Evolutionary conservation across 1,139 yeast genomes (phyloP), one percentile per base, ranked within the genome.

Genomic region (Candida tropicalis): DNA sequence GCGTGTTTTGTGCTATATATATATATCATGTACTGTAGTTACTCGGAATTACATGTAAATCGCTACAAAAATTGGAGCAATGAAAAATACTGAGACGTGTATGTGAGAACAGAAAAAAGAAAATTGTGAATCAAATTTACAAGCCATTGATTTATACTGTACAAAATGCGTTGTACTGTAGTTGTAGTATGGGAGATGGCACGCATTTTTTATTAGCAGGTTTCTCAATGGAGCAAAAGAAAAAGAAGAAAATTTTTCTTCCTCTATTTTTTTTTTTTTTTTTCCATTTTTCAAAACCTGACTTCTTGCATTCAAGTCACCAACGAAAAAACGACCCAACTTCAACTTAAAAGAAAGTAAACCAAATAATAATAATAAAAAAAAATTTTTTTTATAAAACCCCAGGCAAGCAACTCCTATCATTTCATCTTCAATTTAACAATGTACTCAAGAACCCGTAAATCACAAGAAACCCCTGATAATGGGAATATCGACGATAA

Each of bases 371-470:
- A 4, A 1, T 12, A 5, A 17, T 16, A 17, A 17, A 31, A 29
- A 17, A 10, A 31, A 31, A 31, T 17, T 11, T 5, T n/a, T n/a
- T n/a, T n/a, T n/a, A n/a, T n/a, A n/a, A n/a, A 27, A 27, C 16
- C 31, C 16, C n/a, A 28, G 31, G 20, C 31, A 15, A 13, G 13
- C 13, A 31, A 31, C 23, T 16, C 22, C 22, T 31, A 17, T 31
- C 12, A 31, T 20, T 6, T 9, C 8, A 20, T 18, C 18, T 15
- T 32, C 25, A 26, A 18, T 17, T 33, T 29, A 20, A 22, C 35
- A 37, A 51, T 51, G 55, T 51, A 40, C 42, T 48, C 52, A 40
- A 47, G 53, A 44, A 32, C 51, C 32, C 50, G 53, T 38, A 51
- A 49, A 46, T 31, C 42, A n/a, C 48, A 44, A 43, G 52, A 46